Evolutionary conservation across 257 asterid species (phyloP).

Genomic region (Verbena officinalis): DNA sequence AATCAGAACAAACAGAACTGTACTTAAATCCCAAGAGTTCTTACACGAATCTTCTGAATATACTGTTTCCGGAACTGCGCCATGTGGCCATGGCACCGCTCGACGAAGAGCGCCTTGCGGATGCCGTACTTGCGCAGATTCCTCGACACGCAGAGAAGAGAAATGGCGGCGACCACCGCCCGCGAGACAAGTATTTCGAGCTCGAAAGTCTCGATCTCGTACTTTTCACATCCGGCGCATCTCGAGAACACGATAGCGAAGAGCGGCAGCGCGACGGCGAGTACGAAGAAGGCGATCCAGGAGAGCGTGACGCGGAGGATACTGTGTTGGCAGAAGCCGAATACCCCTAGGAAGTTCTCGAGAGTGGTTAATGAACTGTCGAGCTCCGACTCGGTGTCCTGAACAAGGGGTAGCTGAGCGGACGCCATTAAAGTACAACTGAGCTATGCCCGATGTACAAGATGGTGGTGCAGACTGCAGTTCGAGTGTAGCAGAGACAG

Average conservation of each 20-base stretch:
- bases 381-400: conserved; percentile 42
- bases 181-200: conserved; percentile 52
- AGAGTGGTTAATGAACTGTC: conserved; percentile 48
- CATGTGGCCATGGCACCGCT: conserved; percentile 60
- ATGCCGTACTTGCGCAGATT: conserved; percentile 69
- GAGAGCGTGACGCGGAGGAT: conserved; percentile 45
- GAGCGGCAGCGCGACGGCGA: conserved; percentile 61
- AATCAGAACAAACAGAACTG: not conserved
- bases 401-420: conserved; percentile 34
- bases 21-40: not conserved
- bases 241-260: conserved; percentile 34
- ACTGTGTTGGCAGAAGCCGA: conserved; percentile 67
- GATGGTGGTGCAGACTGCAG: conserved; percentile 9
- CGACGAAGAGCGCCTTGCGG: conserved; percentile 73
- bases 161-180: conserved; percentile 62
- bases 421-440: conserved; percentile 43
- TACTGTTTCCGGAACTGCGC: conserved; percentile 60
- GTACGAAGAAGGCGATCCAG: conserved; percentile 59
- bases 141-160: conserved; percentile 68
- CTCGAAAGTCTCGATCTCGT: conserved; percentile 67
- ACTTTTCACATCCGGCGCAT: conserved; percentile 60
- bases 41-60: conserved; percentile 61
- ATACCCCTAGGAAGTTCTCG: conserved; percentile 51
- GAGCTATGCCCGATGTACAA: conserved; percentile 23
- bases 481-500: not conserved